Percentiles rank a stretch among this genome's conserved stretches.
These are phyloP conservation scores for Pigoraptor vietnamica DNA, from an alignment of 78 protist species.

Conservation along the genomic window DNA sequence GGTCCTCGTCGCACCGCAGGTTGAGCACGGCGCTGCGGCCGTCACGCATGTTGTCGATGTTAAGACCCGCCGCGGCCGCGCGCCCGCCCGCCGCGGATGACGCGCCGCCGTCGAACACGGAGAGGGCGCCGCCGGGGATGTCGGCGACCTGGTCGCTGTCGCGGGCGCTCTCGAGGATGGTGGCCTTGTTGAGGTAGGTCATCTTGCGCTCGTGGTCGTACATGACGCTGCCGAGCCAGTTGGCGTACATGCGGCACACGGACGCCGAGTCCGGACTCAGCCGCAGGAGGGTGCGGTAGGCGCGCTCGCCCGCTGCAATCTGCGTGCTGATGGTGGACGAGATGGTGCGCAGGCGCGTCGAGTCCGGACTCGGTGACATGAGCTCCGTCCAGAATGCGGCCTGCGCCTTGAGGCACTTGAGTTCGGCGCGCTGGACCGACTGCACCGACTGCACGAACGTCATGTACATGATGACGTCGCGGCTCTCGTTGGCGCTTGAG, in stretches of 20 bases:
- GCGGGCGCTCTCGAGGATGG: background rate
- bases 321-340: background rate
- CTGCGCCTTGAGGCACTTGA: background rate
- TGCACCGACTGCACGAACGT: background rate
- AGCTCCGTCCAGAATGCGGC: background rate
- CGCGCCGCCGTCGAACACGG: background rate
- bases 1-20: background rate
- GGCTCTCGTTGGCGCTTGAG: background rate
- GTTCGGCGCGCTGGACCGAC: background rate
- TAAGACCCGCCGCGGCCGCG: too few species aligned
- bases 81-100: too few species aligned
- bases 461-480: background rate
- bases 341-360: background rate
- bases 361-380: background rate
- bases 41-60: background rate
- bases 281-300: background rate
- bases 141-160: background rate
- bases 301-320: background rate
- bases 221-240: background rate
- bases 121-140: background rate
- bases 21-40: background rate
- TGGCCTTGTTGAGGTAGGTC: background rate
- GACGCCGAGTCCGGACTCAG: background rate
- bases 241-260: background rate
- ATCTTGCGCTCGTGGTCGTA: background rate